These are phyloP conservation scores for Globisporangium alternatum DNA, from an alignment of 352 stramenopile species.

Conservation along the genomic window DNA sequence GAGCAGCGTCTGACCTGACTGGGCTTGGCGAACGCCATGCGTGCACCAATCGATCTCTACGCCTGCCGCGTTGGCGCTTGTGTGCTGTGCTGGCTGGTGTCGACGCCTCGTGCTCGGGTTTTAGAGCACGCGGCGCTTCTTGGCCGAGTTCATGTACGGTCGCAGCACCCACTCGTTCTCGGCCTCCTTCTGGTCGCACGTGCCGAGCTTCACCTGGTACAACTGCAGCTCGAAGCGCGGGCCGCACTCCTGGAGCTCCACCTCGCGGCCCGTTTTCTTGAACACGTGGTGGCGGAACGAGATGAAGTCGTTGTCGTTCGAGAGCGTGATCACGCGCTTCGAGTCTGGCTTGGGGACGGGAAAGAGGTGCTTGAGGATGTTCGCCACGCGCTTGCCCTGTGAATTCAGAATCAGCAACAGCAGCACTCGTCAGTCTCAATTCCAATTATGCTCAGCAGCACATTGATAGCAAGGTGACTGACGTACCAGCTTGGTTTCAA, in stretches of 20 bases:
- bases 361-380: conserved; percentile 99
- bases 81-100: neutral
- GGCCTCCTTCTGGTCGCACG: conserved; percentile 98
- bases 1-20: neutral
- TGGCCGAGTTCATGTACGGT: conserved; percentile 99
- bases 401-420: neutral
- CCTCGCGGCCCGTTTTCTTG: conserved; percentile 90
- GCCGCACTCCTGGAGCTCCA: conserved; percentile 95
- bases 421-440: neutral
- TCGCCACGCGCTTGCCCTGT: conserved; percentile 91
- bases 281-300: conserved; percentile 99
- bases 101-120: neutral
- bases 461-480: neutral
- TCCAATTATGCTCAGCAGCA: neutral
- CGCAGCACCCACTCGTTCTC: conserved; percentile 99
- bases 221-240: conserved; percentile 98
- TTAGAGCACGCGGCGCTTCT: conserved; percentile 93
- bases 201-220: conserved; percentile 98
- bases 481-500: conserved; percentile 87
- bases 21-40: neutral
- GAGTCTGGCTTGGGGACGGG: conserved; percentile 96
- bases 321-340: conserved; percentile 97
- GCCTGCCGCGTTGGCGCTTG: neutral
- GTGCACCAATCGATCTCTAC: neutral
- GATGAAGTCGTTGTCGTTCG: conserved; percentile 98